These are phyloP conservation scores for Dichomitus squalens DNA, from an alignment of 1,284 basidiomycete species.

Conservation along the genomic window DNA sequence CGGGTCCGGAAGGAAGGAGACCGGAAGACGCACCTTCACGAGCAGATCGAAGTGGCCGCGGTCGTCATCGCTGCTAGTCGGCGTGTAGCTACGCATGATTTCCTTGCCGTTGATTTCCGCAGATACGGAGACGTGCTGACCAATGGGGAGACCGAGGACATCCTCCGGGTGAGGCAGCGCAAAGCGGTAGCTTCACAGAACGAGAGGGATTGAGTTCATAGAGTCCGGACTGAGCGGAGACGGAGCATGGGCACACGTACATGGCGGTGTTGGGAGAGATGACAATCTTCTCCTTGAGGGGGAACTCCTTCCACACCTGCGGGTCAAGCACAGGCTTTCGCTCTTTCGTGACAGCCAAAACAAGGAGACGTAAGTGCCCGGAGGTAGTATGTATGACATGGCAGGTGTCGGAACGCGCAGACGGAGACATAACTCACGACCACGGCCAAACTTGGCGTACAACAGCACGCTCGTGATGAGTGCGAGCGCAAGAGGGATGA, in stretches of 20 bases:
- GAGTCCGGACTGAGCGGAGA: not conserved
- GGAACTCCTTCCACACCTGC: slow-evolving; percentile 80
- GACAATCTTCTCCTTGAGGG: slow-evolving; percentile 79
- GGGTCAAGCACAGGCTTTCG: slow-evolving; percentile 74
- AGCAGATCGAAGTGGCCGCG: slow-evolving; percentile 94
- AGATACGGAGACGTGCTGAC: slow-evolving; percentile 93
- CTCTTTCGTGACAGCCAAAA: slow-evolving; percentile 37
- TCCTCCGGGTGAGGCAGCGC: slow-evolving; percentile 73
- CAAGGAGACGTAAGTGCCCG: slow-evolving; percentile 7
- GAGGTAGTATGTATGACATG: not conserved
- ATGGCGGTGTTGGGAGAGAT: slow-evolving; percentile 96
- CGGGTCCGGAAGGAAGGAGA: not conserved
- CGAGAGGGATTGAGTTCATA: not conserved
- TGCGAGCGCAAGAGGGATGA: slow-evolving; percentile 41
- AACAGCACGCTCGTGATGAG: slow-evolving; percentile 39
- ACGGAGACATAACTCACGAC: slow-evolving; percentile 31
- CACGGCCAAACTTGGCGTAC: slow-evolving; percentile 47
- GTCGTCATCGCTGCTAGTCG: slow-evolving; percentile 91
- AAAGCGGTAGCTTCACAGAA: slow-evolving; percentile 83
- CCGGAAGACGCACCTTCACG: slow-evolving; percentile 75
- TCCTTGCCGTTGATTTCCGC: slow-evolving; percentile 93
- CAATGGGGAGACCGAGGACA: slow-evolving; percentile 91
- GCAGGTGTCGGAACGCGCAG: not conserved
- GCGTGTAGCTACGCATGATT: slow-evolving; percentile 92
- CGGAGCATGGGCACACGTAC: slow-evolving; percentile 48